Evolutionary conservation across 352 stramenopile species (phyloP).

Genomic region (Phytophthora sojae): DNA sequence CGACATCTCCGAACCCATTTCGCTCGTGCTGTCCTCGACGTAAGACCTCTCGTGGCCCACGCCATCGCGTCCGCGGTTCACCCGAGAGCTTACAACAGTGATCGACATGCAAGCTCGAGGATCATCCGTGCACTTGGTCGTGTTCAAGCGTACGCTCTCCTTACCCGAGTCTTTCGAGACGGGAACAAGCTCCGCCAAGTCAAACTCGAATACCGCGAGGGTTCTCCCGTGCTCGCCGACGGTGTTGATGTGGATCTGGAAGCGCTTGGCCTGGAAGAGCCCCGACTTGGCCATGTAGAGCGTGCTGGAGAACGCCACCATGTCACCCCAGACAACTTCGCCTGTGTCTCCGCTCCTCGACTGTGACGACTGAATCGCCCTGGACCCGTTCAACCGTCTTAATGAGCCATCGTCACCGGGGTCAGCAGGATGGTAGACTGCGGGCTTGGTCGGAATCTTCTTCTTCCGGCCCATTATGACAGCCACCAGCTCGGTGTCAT

Average conservation of each 20-base stretch:
- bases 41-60: slow-evolving; percentile 44
- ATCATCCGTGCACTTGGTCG: slow-evolving; percentile 65
- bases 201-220: slow-evolving; percentile 73
- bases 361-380: slow-evolving; percentile 34
- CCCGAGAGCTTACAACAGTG: slow-evolving; percentile 64
- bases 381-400: slow-evolving; percentile 34
- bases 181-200: slow-evolving; percentile 70
- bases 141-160: slow-evolving; percentile 64
- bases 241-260: slow-evolving; percentile 61
- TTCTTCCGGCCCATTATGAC: slow-evolving; percentile 81
- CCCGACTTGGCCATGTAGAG: slow-evolving; percentile 81
- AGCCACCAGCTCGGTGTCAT: slow-evolving; percentile 58
- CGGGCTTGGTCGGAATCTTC: slow-evolving; percentile 65
- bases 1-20: slow-evolving; percentile 57
- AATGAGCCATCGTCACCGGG: slow-evolving; percentile 36
- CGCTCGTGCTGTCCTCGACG: slow-evolving; percentile 57
- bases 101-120: slow-evolving; percentile 67
- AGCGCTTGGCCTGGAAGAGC: slow-evolving; percentile 75
- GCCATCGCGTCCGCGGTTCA: slow-evolving; percentile 27
- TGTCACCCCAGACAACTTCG: slow-evolving; percentile 80
- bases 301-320: slow-evolving; percentile 76
- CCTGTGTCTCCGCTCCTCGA: slow-evolving; percentile 40
- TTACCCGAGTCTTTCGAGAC: slow-evolving; percentile 70
- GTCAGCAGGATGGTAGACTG: slow-evolving; percentile 49
- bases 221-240: slow-evolving; percentile 57